These are phyloP conservation scores for Linderina pennispora DNA, from an alignment of 192 early-diverging fungal genomes.

Conservation along the genomic window DNA sequence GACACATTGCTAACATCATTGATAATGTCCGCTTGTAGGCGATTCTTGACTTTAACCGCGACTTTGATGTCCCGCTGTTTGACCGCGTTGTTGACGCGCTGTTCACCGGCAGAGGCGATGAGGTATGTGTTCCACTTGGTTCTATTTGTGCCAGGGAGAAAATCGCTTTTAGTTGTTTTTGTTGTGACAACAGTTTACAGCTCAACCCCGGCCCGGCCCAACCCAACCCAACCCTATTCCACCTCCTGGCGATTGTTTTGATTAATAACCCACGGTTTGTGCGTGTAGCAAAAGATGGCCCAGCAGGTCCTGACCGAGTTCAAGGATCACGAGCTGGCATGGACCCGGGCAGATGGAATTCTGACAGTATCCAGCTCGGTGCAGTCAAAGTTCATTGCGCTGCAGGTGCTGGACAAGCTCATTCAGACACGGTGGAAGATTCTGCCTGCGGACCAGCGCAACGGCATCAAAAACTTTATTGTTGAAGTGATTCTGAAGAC, in stretches of 20 bases:
- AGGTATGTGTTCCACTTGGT: conserved; percentile 61
- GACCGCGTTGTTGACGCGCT: conserved; percentile 87
- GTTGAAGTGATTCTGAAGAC: conserved; percentile 88
- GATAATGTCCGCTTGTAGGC: too few relatives aligned
- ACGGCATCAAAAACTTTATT: conserved; percentile 89
- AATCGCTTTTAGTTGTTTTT: background rate
- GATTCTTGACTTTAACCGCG: conserved; percentile 84
- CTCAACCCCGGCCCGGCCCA: too few relatives aligned
- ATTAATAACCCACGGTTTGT: too few relatives aligned
- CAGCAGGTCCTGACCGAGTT: conserved; percentile 87
- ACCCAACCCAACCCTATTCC: too few relatives aligned
- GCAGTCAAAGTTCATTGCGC: conserved; percentile 91
- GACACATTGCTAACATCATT: too few relatives aligned
- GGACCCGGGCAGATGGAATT: conserved; percentile 92
- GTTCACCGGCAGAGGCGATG: conserved; percentile 64
- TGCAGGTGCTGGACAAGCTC: conserved; percentile 89
- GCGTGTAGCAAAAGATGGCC: conserved; percentile 74
- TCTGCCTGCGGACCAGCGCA: conserved; percentile 73
- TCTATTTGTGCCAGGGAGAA: background rate
- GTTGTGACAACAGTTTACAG: background rate
- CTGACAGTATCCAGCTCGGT: conserved; percentile 71
- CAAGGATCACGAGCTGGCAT: conserved; percentile 91
- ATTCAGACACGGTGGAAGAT: conserved; percentile 98
- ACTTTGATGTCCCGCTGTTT: conserved; percentile 79
- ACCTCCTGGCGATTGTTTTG: too few relatives aligned